Base-by-base conservation (phyloP, 2,329 filamentous ascomycete species). In the Penicillium sp. region DNA sequence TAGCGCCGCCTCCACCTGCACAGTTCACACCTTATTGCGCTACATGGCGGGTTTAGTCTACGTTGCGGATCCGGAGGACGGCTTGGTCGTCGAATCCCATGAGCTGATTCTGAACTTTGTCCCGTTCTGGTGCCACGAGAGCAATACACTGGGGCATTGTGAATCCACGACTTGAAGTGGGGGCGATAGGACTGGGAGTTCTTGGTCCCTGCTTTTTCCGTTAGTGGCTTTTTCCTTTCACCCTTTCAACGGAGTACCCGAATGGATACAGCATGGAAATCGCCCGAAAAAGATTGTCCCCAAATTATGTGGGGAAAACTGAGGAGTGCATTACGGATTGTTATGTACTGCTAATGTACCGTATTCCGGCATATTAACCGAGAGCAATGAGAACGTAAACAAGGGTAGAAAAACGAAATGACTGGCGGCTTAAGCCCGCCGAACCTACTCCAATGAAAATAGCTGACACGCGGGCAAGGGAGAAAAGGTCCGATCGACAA, bases 11-110 rank as follows among this genome's bases (percentile, higher is more conserved):
- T 50, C 45, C 45, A 39, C 23, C 44, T 57, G 44, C 52, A 54
- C 52, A 48, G 60, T 59, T 61, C 58, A 59, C 60, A 61, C 55
- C 60, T 61, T 62, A 62, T 61, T 58, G 43, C 39, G 42, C 31
- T 26, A 42, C 23, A 54, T 25, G 25, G 31, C 27, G 13, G 23
- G 19, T 42, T 42, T 26, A 35, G 35, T 33, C 49, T 44, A 19
- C n/a, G 10, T 25, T 51, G 49, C 21, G 37, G 37, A 45, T 45
- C 50, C 42, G 1, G 8, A 42, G 35, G 39, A 54, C 23, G 31
- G 43, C 45, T 53, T 45, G 39, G 14, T 39, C 39, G 39, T 42
- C 39, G 33, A 27, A 39, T 51, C 37, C 35, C 26, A 42, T 51
- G 35, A 31, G 14, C 23, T 16, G 11, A 35, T 26, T 8, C 44